phyloP scores from a whole-genome alignment of 257 asterid genomes.

The Nyctanthes arbortristis region DNA sequence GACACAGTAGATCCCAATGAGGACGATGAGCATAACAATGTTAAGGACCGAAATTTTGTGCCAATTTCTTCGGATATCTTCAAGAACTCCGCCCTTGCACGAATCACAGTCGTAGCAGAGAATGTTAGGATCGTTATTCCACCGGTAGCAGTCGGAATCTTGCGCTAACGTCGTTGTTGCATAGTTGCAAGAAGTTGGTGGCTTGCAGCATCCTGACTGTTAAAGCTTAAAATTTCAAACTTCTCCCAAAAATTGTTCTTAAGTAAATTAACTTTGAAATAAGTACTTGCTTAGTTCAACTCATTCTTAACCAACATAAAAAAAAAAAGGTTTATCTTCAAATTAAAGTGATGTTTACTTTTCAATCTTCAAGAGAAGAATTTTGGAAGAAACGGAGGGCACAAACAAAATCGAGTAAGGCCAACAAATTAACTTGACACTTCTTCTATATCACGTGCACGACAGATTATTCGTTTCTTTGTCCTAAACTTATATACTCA shows the following conservation, averaged over 20 bases:
- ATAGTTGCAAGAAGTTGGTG: constrained; percentile 89
- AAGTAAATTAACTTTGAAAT: no score
- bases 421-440: no score
- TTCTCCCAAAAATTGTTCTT: no score
- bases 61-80: constrained; percentile 80
- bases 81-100: constrained; percentile 93
- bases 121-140: constrained; percentile 77
- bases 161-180: constrained; percentile 48
- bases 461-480: no score
- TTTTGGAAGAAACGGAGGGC: no score
- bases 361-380: no score
- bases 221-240: not conserved
- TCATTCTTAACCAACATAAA: no score
- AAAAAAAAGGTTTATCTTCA: no score
- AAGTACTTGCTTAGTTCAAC: no score
- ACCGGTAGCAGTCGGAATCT: constrained; percentile 77
- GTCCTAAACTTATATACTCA: no score
- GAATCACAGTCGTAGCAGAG: constrained; percentile 92
- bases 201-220: constrained; percentile 98
- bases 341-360: no score
- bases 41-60: constrained; percentile 81
- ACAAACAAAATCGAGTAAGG: no score
- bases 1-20: constrained; percentile 76
- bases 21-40: constrained; percentile 78
- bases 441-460: not conserved